Conservation (phyloP, 176 grass and related monocot genomes). For the Rhynchospora pubera region DNA sequence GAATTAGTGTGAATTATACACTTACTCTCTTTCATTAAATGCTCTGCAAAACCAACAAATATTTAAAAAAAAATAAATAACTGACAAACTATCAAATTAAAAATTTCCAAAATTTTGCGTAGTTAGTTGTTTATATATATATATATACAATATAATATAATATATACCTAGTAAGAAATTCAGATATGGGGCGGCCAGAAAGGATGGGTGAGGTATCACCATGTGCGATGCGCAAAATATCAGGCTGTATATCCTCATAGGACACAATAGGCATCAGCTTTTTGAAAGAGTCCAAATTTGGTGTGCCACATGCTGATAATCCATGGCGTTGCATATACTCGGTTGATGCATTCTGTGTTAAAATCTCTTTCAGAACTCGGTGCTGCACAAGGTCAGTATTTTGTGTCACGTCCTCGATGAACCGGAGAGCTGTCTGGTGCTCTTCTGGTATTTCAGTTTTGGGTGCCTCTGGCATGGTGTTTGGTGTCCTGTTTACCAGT, state of each 20-base stretch:
- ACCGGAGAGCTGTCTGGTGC: conserved; percentile 66
- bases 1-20: neutral
- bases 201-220: conserved; percentile 77
- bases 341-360: conserved; percentile 69
- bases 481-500: neutral
- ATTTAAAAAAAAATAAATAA: neutral
- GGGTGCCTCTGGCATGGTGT: conserved; percentile 81
- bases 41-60: neutral
- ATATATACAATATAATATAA: neutral
- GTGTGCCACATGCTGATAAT: conserved; percentile 20
- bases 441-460: conserved; percentile 35
- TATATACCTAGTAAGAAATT: conserved; percentile 90
- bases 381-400: conserved; percentile 70
- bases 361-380: conserved; percentile 60
- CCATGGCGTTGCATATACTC: conserved; percentile 66
- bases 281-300: conserved; percentile 45
- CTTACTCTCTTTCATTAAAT: neutral
- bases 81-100: neutral
- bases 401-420: conserved; percentile 73
- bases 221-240: conserved; percentile 86
- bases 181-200: conserved; percentile 73
- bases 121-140: neutral
- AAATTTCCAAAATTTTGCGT: neutral
- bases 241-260: conserved; percentile 77
- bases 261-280: conserved; percentile 63